Evolutionary conservation across 345 rosid species (phyloP).

Genomic region (Lepidium aucheri): DNA sequence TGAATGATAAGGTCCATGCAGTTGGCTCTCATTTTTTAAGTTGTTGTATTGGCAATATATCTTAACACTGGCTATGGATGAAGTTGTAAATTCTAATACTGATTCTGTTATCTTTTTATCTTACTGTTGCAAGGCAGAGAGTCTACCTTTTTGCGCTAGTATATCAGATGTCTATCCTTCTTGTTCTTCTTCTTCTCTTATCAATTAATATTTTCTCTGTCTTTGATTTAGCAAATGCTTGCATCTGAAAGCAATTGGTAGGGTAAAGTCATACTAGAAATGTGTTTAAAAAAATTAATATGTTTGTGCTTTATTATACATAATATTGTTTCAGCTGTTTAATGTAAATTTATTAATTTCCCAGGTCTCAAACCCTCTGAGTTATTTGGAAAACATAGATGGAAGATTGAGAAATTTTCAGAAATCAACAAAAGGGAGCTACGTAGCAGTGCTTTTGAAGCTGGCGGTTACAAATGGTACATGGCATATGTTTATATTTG

Average conservation of each 20-base stretch:
- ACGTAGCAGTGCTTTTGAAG: constrained; percentile 71
- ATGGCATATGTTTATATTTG: constrained; percentile 8
- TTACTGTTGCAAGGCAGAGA: not conserved
- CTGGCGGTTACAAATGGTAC: constrained; percentile 97
- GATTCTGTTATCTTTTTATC: not conserved
- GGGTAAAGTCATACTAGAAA: not conserved
- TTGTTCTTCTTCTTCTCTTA: not conserved
- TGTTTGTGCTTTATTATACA: not conserved
- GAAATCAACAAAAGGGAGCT: constrained; percentile 88
- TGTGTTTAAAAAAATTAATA: not conserved
- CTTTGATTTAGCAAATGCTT: not conserved
- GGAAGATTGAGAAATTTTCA: constrained; percentile 92
- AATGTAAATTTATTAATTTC: not conserved
- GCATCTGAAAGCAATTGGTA: not conserved
- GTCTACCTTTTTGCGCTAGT: not conserved
- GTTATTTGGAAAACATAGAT: constrained; percentile 62
- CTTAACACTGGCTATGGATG: not conserved
- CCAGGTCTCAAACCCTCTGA: constrained; percentile 84
- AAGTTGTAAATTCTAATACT: not conserved
- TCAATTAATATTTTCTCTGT: not conserved
- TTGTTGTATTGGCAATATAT: not conserved
- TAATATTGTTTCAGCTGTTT: not conserved
- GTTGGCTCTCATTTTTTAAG: not conserved
- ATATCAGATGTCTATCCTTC: not conserved
- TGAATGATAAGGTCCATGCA: too few relatives aligned